A percentile compares a stretch with the other conserved stretches of the same genome.
Evolutionary conservation across 148 eudicot genomes (phyloP).

Genomic region (Dysphania ambrosioides): DNA sequence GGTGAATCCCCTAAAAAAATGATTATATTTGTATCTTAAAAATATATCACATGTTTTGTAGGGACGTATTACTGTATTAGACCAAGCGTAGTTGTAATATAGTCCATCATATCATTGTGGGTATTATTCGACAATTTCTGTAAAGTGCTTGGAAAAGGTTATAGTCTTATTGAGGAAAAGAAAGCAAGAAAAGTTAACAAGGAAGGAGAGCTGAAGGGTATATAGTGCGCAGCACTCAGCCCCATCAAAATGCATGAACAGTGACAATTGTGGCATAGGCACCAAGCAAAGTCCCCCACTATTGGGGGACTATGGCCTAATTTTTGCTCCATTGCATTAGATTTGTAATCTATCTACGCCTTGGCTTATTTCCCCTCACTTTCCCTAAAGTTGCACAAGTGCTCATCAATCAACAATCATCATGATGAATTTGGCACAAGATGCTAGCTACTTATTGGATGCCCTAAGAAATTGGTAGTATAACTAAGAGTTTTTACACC

Average conservation of each 20-base stretch:
- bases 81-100: neutral
- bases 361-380: neutral
- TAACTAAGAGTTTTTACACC: too few relatives aligned
- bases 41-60: too few relatives aligned
- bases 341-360: neutral
- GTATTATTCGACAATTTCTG: neutral
- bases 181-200: neutral
- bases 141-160: neutral
- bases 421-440: neutral
- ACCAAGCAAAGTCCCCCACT: slow-evolving; percentile 19
- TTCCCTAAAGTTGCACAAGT: slow-evolving; percentile 13
- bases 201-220: neutral
- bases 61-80: too few relatives aligned
- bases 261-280: neutral
- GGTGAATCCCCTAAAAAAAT: too few relatives aligned
- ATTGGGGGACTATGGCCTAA: neutral
- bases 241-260: neutral
- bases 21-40: too few relatives aligned
- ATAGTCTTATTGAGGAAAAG: neutral
- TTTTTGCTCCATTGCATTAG: slow-evolving; percentile 16
- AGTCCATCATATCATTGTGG: too few relatives aligned
- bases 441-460: neutral
- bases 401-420: slow-evolving; percentile 11
- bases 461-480: neutral
- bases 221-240: neutral